Base-by-base conservation (phyloP, 495 filamentous ascomycete species). In the Podospora pseudoanserina region DNA sequence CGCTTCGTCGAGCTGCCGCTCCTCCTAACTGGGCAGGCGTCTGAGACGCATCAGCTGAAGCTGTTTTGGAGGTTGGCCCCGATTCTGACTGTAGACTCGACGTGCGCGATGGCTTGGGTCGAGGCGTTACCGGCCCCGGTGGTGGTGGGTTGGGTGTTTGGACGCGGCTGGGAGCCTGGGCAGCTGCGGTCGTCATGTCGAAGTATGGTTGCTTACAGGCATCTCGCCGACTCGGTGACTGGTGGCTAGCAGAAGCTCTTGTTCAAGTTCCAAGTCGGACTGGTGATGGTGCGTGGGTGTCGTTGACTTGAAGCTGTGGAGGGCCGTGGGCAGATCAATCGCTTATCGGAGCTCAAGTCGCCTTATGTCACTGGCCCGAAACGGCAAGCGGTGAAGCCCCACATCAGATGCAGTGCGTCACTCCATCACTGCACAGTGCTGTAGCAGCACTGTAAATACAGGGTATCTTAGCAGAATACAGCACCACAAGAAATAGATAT, bases 1-100 rank as follows among this genome's bases (percentile, higher is more conserved):
- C 67, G 30, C 71, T 66, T 63, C 78, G 77, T 58, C 76, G 80
- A 55, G 67, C 70, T 16, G 65, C 68, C 19, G 32, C 69, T 67
- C 63, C 60, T 71, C 26, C 63, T 59, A 57, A 54, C 54, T 39
- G 23, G 64, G 26, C 65, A 64, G n/a, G 66, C 30, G 30, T 54
- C 28, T 7, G 64, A 0, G 66, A n/a, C 5, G 64, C 30, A 11
- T 67, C 63, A 9, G 18, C 34, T n/a, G 58, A 30, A 54, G 62
- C 60, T 18, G 53, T 23, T 30, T 54, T 73, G 63, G 69, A 34
- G 15, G 69, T 28, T 9, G 54, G 19, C 9, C 58, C 23, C n/a
- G 69, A 39, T 59, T 68, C 66, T 27, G 66, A 66, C 23, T 71
- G 69, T 11, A 63, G 19, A 44, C 64, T 67, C 63, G 70, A 64